Base-by-base conservation (phyloP, 164 flowering plant genomes). In the Brasenia schreberi region DNA sequence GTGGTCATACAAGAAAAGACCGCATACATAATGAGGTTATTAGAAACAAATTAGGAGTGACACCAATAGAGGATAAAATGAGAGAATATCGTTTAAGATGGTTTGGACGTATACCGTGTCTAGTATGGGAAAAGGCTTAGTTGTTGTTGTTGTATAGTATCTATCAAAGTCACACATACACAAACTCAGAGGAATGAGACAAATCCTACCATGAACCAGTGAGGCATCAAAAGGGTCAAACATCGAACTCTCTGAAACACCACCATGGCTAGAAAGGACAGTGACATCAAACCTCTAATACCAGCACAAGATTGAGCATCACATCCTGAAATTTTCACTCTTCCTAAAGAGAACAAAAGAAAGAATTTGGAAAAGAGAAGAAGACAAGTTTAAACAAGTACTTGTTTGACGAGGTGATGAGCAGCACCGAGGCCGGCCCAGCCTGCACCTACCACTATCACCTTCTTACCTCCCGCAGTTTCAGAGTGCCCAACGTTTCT, bases 391-490 rank as follows among this genome's bases (percentile, higher is more conserved):
- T 33, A 33, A 23, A 6, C 23, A 12, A 42, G 56, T 62, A 85
- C 90, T 83, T 84, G 88, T 66, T 81, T 84, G 77, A 73, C 80
- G 66, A 86, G 91, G 66, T 86, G 91, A 61, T 83, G 78, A 70
- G 91, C 88, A 72, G 88, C 86, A 33, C 82, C 84, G 42, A 84
- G 79, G 53, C 84, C 87, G 68, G 87, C 84, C 87, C 87, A 85
- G 27, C 86, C 87, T 42, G 87, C 73, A 58, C 90, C 90, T 42
- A 83, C 82, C 0, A 86, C 71, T 6, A 83, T 72, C 0, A 86
- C 84, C 69, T 81, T 84, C 78, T 81, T 84, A 67, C 68, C 77
- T 17, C 67, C 79, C 62, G 68, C 42, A 16, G 39, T 74, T 66
- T 72, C 59, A 53, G n/a, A 59, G 19, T 44, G 53, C 68, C 71